Evolutionary conservation across 2,329 filamentous ascomycete species (phyloP).

Genomic region (Beauveria brongniartii): DNA sequence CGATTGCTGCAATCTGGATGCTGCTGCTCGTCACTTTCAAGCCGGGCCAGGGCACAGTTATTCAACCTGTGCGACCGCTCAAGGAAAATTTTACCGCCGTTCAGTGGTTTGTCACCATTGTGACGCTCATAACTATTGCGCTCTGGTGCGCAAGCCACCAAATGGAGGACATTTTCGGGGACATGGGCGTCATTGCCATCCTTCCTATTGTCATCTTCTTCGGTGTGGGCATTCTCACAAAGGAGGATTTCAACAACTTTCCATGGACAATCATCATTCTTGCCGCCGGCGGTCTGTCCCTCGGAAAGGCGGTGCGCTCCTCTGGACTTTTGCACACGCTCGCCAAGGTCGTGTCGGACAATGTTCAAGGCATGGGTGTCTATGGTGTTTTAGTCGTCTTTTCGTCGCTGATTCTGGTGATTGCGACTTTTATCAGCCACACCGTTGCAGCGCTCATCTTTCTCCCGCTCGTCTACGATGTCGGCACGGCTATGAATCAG

Average conservation of each 20-base stretch:
- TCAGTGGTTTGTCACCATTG: slow-evolving; percentile 84
- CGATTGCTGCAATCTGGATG: slow-evolving; percentile 80
- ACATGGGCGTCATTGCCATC: slow-evolving; percentile 98
- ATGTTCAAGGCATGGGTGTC: slow-evolving; percentile 69
- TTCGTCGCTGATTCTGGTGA: slow-evolving; percentile 72
- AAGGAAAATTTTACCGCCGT: slow-evolving; percentile 81
- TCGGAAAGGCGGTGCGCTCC: slow-evolving; percentile 89
- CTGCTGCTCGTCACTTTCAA: slow-evolving; percentile 79
- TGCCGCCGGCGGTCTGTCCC: slow-evolving; percentile 81
- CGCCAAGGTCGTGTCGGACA: slow-evolving; percentile 63
- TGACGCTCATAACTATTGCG: slow-evolving; percentile 76
- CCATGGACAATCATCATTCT: slow-evolving; percentile 99
- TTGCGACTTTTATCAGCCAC: slow-evolving; percentile 96
- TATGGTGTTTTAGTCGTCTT: slow-evolving; percentile 87
- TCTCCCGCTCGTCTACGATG: slow-evolving; percentile 78
- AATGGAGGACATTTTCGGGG: slow-evolving; percentile 79
- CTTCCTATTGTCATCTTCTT: slow-evolving; percentile 96
- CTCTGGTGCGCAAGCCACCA: slow-evolving; percentile 93
- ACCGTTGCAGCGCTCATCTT: slow-evolving; percentile 95
- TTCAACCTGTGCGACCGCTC: slow-evolving; percentile 83
- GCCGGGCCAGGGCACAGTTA: slow-evolving; percentile 75
- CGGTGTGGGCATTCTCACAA: slow-evolving; percentile 89
- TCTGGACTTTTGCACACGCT: slow-evolving; percentile 89
- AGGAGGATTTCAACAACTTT: slow-evolving; percentile 99
- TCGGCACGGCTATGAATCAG: slow-evolving; percentile 76